Conservation (phyloP, 148 eudicot genomes). For the Diospyros lotus region DNA sequence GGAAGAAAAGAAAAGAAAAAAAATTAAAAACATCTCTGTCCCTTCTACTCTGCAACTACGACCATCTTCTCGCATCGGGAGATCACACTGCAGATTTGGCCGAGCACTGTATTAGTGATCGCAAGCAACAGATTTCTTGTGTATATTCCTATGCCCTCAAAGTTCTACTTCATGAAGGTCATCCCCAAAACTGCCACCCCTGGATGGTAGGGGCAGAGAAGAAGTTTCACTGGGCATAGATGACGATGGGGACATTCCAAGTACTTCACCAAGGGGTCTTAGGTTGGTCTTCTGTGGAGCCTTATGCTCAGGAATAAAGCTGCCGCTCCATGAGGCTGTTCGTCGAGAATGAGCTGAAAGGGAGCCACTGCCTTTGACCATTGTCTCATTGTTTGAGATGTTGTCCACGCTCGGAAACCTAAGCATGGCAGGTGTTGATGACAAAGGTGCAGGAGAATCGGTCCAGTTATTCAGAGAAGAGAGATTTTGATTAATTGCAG, state of each 20-base stretch:
- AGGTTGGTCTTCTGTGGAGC: slow-evolving; percentile 19
- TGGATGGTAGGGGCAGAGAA: slow-evolving; percentile 25
- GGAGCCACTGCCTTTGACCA: slow-evolving; percentile 22
- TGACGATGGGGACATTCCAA: slow-evolving; percentile 43
- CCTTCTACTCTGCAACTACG: slow-evolving; percentile 8
- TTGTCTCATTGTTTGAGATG: slow-evolving; percentile 37
- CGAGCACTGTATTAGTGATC: too few species aligned
- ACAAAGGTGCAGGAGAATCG: slow-evolving; percentile 30
- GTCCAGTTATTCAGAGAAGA: slow-evolving; percentile 19
- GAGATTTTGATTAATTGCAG: slow-evolving; percentile 23
- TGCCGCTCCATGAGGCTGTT: slow-evolving; percentile 81
- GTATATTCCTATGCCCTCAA: slow-evolving; percentile 23
- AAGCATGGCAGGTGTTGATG: slow-evolving; percentile 40
- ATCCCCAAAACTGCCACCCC: slow-evolving; percentile 52
- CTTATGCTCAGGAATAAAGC: slow-evolving; percentile 22
- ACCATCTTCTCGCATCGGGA: slow-evolving; percentile 11
- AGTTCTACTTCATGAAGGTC: slow-evolving; percentile 93
- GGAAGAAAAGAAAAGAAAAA: background rate
- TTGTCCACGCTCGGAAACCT: slow-evolving; percentile 64
- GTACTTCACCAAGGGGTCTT: slow-evolving; percentile 38
- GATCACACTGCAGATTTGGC: background rate
- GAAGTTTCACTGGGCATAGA: slow-evolving; percentile 29
- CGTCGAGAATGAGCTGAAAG: slow-evolving; percentile 45
- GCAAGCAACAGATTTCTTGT: slow-evolving; percentile 4
- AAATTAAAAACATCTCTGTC: background rate